Conservation (phyloP, 202 grass and related monocot genomes). For the Setaria viridis region DNA sequence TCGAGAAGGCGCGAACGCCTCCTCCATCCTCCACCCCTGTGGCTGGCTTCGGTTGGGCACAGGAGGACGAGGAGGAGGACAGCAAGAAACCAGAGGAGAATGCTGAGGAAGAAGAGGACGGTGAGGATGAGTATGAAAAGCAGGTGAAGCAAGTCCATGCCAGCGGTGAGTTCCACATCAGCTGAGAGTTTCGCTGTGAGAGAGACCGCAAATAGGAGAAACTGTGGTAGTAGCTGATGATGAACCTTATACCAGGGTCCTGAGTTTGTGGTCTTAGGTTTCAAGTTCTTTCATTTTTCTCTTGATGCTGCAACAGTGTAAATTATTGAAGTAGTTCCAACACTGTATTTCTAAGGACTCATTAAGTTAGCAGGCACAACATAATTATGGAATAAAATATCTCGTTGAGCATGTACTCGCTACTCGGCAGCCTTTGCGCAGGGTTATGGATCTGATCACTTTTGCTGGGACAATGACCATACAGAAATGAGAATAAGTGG, state of each 20-base stretch:
- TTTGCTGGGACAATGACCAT: background rate
- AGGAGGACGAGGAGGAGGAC: conserved; percentile 83
- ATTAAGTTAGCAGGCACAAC: conserved; percentile 49
- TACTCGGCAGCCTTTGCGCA: background rate
- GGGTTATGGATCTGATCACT: background rate
- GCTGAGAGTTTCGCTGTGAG: conserved; percentile 45
- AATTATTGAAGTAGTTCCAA: conserved; percentile 58
- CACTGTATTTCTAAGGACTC: conserved; percentile 47
- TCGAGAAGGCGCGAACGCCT: conserved; percentile 62
- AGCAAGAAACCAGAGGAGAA: conserved; percentile 60
- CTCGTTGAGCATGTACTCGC: conserved; percentile 28
- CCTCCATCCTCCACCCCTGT: conserved; percentile 55
- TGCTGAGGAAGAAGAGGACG: conserved; percentile 55
- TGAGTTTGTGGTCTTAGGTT: conserved; percentile 38
- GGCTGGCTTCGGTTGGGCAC: conserved; percentile 64
- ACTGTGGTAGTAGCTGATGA: conserved; percentile 38
- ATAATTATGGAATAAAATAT: conserved; percentile 68
- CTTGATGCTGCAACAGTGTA: conserved; percentile 55
- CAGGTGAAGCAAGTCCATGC: conserved; percentile 81
- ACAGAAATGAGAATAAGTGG: background rate
- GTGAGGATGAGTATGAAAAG: conserved; percentile 84
- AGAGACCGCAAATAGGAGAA: conserved; percentile 36
- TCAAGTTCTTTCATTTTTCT: conserved; percentile 43
- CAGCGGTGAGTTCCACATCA: conserved; percentile 68
- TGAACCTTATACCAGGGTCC: background rate